Evolutionary conservation across 2,329 filamentous ascomycete species (phyloP).

Genomic region (Aureobasidium pullulans): DNA sequence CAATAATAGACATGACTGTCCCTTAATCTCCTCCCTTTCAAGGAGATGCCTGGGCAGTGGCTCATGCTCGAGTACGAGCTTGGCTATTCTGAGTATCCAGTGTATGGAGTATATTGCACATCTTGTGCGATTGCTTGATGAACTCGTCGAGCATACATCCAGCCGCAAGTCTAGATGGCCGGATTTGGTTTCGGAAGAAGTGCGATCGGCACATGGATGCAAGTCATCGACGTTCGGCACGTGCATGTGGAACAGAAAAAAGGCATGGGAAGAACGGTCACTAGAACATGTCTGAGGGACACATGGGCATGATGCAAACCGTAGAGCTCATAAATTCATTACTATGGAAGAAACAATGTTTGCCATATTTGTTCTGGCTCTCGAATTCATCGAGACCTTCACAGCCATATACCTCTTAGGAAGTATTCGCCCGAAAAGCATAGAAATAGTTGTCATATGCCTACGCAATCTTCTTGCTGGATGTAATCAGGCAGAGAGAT

Average conservation of each 20-base stretch:
- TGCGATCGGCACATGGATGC: not conserved
- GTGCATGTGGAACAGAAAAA: not conserved
- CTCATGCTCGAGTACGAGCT: not conserved
- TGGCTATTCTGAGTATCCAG: not conserved
- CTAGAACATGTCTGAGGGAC: not conserved
- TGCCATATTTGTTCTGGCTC: too few relatives aligned
- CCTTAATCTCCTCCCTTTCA: not conserved
- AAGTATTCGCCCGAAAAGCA: too few relatives aligned
- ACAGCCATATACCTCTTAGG: too few relatives aligned
- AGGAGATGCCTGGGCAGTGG: not conserved
- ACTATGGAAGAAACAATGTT: not conserved
- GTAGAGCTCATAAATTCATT: not conserved
- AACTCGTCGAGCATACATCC: not conserved
- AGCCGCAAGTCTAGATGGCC: not conserved
- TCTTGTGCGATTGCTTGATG: not conserved
- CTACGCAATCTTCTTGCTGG: too few relatives aligned
- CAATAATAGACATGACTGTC: not conserved
- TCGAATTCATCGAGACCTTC: not conserved
- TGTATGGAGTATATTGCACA: not conserved
- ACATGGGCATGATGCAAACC: not conserved
- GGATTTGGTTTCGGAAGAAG: not conserved
- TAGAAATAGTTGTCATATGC: too few relatives aligned
- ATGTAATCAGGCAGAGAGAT: too few relatives aligned
- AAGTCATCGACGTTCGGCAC: not conserved
- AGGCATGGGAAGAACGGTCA: not conserved